Base-by-base conservation (phyloP, 2,329 filamentous ascomycete species). In the Lizonia empirigonia region DNA sequence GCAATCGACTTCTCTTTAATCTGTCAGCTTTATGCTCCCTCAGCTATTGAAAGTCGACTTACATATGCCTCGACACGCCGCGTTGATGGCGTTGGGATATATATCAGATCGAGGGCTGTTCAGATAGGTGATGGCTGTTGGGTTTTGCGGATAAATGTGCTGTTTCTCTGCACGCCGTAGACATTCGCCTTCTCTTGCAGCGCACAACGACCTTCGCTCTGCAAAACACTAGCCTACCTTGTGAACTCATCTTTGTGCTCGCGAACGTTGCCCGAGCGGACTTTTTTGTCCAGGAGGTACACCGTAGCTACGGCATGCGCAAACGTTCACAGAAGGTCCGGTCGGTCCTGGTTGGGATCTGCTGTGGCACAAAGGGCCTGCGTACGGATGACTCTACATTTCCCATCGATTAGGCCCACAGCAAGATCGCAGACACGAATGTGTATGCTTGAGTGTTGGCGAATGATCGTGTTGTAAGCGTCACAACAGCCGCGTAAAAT, bases 1-100 rank as follows among this genome's bases (percentile, higher is more conserved):
- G 5, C 83, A 72, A 35, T 84, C 74, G 1, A 72, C 71, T 59
- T 86, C 83, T 10, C 66, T 74, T 7, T 10, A n/a, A 9, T 22
- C 1, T 13, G 27, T 46, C 13, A 47, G 46, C 24, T 2, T 2
- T 4, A 16, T 7, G 10, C n/a, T n/a, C n/a, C n/a, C n/a, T n/a
- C n/a, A n/a, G n/a, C n/a, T n/a, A n/a, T n/a, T n/a, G n/a, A n/a
- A n/a, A n/a, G n/a, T n/a, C n/a, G n/a, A 2, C 65, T 71, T 18
- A 85, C 67, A 70, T 85, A 76, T 2, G 69, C 19, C 47, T 74
- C 70, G 2, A 75, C 62, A 19, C 1, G 76, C 74, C 0, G 74
- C 58, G 29, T 80, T 67, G 46, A 78, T 69, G n/a, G n/a, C n/a
- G n/a, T n/a, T n/a, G n/a, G n/a, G n/a, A n/a, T n/a, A n/a, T n/a